Evolutionary conservation across 352 stramenopile species (phyloP).

Genomic region (Pythium brassicae): DNA sequence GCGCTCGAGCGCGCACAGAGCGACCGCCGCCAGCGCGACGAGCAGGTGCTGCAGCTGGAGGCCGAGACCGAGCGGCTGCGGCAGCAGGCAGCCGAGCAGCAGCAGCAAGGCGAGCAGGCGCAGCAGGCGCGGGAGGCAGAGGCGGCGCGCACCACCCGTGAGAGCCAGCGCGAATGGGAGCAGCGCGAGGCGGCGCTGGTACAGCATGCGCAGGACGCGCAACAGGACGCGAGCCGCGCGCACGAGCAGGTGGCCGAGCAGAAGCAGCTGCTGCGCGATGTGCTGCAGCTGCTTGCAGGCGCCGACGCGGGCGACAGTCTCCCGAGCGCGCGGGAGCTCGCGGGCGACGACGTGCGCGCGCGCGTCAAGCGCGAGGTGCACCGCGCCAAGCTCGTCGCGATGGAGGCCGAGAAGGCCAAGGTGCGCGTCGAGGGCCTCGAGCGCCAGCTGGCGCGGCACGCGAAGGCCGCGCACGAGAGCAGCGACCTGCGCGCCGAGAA

Average conservation of each 20-base stretch:
- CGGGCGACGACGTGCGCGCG: conserved; percentile 22
- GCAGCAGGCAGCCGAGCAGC: conserved; percentile 12
- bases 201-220: conserved; percentile 16
- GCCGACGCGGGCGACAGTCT: background rate
- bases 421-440: conserved; percentile 26
- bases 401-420: conserved; percentile 23
- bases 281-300: conserved; percentile 28
- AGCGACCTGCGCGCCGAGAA: conserved; percentile 48
- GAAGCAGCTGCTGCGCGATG: conserved; percentile 31
- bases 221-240: conserved; percentile 13
- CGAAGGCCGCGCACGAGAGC: conserved; percentile 45
- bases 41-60: conserved; percentile 23
- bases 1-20: conserved; percentile 36
- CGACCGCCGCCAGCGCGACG: conserved; percentile 26
- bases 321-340: background rate
- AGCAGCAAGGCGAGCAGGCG: conserved; percentile 18
- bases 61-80: conserved; percentile 15
- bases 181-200: conserved; percentile 22
- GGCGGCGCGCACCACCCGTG: conserved; percentile 16
- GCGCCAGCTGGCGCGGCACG: conserved; percentile 34
- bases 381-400: conserved; percentile 18
- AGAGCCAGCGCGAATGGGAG: conserved; percentile 27
- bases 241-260: conserved; percentile 17
- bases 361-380: conserved; percentile 34
- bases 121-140: conserved; percentile 18